Evolutionary conservation across 352 stramenopile genomes (phyloP).

Genomic region (Phytophthora hibernalis): DNA sequence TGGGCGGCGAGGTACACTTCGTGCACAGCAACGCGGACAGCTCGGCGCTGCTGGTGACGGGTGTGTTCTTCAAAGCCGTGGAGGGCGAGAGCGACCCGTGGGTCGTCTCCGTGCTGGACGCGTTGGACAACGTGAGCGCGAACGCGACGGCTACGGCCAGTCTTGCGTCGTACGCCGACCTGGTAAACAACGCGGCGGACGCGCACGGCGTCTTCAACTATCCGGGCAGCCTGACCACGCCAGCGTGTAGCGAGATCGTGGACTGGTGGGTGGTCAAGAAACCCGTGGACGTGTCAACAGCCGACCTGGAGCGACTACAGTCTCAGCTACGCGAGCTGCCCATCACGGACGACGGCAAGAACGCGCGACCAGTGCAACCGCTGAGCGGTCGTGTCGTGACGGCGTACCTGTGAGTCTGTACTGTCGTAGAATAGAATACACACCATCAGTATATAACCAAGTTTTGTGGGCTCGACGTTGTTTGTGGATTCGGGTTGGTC

Average conservation of each 20-base stretch:
- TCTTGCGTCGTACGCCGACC: constrained; percentile 17
- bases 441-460: not conserved
- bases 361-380: constrained; percentile 38
- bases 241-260: constrained; percentile 51
- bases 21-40: constrained; percentile 38
- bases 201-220: constrained; percentile 49
- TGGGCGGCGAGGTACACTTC: constrained; percentile 47
- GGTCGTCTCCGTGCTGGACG: constrained; percentile 28
- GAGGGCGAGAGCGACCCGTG: constrained; percentile 25
- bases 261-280: constrained; percentile 62
- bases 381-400: constrained; percentile 36
- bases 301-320: constrained; percentile 33
- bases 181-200: constrained; percentile 7
- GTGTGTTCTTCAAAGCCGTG: constrained; percentile 23
- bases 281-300: constrained; percentile 39
- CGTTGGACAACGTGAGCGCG: constrained; percentile 24
- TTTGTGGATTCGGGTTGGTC: not conserved
- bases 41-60: constrained; percentile 39
- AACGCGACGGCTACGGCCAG: not conserved
- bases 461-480: not conserved
- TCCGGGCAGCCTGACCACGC: constrained; percentile 56
- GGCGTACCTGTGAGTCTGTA: not conserved
- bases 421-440: not conserved
- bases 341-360: constrained; percentile 37
- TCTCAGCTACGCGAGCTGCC: constrained; percentile 26